phyloP scores from a whole-genome alignment of 1,139 yeast species.

The Candida sojae region DNA sequence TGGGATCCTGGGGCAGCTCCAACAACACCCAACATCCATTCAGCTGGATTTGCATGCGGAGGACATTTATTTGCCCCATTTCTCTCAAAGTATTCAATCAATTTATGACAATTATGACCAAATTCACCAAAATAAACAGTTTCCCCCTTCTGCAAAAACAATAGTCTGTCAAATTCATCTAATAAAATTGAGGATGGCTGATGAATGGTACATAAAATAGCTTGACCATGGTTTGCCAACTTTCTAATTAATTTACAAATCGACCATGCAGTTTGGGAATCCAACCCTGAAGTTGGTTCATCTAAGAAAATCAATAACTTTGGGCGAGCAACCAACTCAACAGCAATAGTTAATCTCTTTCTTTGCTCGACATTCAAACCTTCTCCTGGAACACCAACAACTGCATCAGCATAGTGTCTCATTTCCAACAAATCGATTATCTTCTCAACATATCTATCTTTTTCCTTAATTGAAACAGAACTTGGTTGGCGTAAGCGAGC shows the following conservation, averaged over 20 bases:
- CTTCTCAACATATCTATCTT: slow-evolving; percentile 37
- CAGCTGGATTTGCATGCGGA: slow-evolving; percentile 52
- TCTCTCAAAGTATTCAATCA: slow-evolving; percentile 57
- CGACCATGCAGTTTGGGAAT: slow-evolving; percentile 48
- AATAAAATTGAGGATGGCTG: slow-evolving; percentile 44
- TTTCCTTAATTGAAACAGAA: slow-evolving; percentile 28
- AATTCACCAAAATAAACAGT: slow-evolving; percentile 71
- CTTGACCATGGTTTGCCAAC: slow-evolving; percentile 45
- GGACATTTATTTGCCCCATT: slow-evolving; percentile 52
- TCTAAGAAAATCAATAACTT: slow-evolving; percentile 36
- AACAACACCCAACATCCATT: slow-evolving; percentile 58
- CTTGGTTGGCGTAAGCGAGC: slow-evolving; percentile 40
- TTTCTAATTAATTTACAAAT: slow-evolving; percentile 44
- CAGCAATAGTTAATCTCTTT: slow-evolving; percentile 40
- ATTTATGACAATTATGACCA: slow-evolving; percentile 51
- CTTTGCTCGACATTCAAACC: slow-evolving; percentile 44
- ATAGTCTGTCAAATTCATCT: slow-evolving; percentile 36
- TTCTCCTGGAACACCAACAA: slow-evolving; percentile 44
- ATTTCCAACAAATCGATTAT: slow-evolving; percentile 33
- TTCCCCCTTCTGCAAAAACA: slow-evolving; percentile 46
- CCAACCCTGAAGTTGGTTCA: slow-evolving; percentile 44
- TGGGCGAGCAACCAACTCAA: slow-evolving; percentile 44
- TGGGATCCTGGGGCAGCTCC: slow-evolving; percentile 40
- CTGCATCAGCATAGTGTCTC: slow-evolving; percentile 33
- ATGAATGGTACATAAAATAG: slow-evolving; percentile 45